phyloP scores from a whole-genome alignment of 23 red algal genomes.

The Agarophyton chilense region DNA sequence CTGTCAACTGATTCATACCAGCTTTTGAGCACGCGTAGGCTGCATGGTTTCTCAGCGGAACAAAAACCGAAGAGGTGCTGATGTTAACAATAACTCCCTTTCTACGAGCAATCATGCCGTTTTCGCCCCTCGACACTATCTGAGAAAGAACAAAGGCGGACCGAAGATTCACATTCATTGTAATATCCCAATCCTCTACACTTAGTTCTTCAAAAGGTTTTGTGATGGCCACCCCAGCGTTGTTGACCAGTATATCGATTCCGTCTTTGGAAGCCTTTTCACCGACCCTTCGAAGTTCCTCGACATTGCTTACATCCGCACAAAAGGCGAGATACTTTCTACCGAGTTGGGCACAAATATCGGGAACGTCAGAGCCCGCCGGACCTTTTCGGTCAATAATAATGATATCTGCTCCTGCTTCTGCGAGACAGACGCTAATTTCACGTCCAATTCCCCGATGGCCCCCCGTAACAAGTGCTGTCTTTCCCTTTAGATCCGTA shows the following conservation, averaged over 20 bases:
- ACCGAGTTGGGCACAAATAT: slow-evolving; percentile 16
- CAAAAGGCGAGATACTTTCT: slow-evolving; percentile 16
- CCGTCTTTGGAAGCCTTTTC: slow-evolving; percentile 15
- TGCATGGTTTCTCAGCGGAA: slow-evolving; percentile 62
- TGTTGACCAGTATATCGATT: slow-evolving; percentile 92
- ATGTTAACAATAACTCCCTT: slow-evolving; percentile 85
- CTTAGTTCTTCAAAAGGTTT: slow-evolving; percentile 36
- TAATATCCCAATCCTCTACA: slow-evolving; percentile 78
- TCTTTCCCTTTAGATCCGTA: slow-evolving; percentile 1
- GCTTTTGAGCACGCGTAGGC: slow-evolving; percentile 93
- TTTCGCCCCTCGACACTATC: background rate
- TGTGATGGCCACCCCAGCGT: slow-evolving; percentile 74
- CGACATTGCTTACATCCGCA: slow-evolving; percentile 52
- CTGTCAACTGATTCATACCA: slow-evolving; percentile 78
- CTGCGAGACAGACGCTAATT: slow-evolving; percentile 53
- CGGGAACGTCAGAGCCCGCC: slow-evolving; percentile 35
- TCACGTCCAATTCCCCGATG: slow-evolving; percentile 83
- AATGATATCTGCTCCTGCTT: slow-evolving; percentile 68
- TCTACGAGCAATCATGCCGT: slow-evolving; percentile 63
- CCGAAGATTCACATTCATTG: slow-evolving; percentile 85
- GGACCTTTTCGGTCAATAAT: slow-evolving; percentile 66
- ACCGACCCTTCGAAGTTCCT: background rate
- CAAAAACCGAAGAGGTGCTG: slow-evolving; percentile 44
- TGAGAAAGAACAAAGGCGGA: slow-evolving; percentile 81
- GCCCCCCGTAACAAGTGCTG: slow-evolving; percentile 90